phyloP scores from a whole-genome alignment of 2,329 filamentous ascomycete species.

The Hirsutella rhossiliensis region DNA sequence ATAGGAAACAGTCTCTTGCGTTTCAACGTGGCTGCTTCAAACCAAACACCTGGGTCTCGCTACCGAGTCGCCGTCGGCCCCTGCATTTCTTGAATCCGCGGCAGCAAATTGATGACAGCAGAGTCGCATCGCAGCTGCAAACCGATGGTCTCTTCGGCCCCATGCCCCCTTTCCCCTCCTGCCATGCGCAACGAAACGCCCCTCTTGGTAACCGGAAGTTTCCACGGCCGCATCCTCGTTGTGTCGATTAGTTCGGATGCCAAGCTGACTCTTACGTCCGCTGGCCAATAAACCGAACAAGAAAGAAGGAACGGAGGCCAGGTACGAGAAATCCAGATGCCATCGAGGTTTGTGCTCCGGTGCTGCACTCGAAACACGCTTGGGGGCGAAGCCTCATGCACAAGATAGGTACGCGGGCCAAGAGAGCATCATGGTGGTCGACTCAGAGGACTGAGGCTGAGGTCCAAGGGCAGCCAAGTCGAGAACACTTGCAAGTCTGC shows the following conservation, averaged over 20 bases:
- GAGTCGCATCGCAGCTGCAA: background rate
- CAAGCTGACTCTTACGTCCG: constrained; percentile 6
- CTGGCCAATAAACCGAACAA: background rate
- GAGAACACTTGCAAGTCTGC: too few species aligned
- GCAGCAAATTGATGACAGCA: background rate
- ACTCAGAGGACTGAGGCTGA: too few species aligned
- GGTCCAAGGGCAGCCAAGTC: too few species aligned
- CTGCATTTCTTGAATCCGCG: constrained; percentile 1
- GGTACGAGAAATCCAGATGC: background rate
- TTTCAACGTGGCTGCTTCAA: constrained; percentile 19
- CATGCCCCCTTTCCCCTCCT: background rate
- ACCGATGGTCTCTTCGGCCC: background rate
- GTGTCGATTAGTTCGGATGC: constrained; percentile 12
- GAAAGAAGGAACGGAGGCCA: background rate
- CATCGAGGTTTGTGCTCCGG: too few species aligned
- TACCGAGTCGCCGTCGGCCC: constrained; percentile 2
- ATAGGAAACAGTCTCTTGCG: constrained; percentile 8
- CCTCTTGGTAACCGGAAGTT: constrained; percentile 1
- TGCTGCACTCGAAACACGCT: too few species aligned
- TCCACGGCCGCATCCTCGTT: background rate
- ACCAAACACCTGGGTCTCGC: constrained; percentile 15
- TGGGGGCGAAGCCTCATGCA: too few species aligned
- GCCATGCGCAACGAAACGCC: background rate
- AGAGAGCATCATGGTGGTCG: too few species aligned
- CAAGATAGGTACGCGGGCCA: too few species aligned